Base-by-base conservation (phyloP, 176 grass and related monocot genomes). In the Oryza punctata region DNA sequence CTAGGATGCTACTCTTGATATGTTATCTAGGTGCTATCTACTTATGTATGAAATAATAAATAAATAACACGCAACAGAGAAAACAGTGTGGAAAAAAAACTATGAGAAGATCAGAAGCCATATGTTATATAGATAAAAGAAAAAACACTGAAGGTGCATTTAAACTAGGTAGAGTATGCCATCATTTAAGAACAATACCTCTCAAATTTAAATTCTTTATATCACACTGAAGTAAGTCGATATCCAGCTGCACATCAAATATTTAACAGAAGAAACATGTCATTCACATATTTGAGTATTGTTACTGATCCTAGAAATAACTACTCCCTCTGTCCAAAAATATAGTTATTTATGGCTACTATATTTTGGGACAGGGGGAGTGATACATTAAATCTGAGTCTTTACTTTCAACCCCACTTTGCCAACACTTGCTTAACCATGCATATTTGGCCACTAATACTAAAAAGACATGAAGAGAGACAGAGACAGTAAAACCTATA, bases 141-240 rank as follows among this genome's bases (percentile, higher is more conserved):
- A 23, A 79, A 8, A 76, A 14, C 7, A 73, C 16, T 70, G 65
- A 19, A 70, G 23, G 32, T 64, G 60, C 64, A 28, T 28, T 69
- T 18, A 15, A 65, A 10, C 50, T 85, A 32, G 3, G 52, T 63
- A 69, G 50, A 75, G 47, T 70, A 85, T n/a, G 40, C 64, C 25
- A 65, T 13, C n/a, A 70, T 16, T 61, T 19, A 4, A 37, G 70
- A 32, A 63, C 3, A 45, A 33, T 93, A 98, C 93, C 93, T 94
- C 88, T 93, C 40, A 90, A 81, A 79, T 90, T 91, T 89, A 91
- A 90, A 54, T 86, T 85, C 85, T 91, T 95, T 84, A 98, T 82
- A 86, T 95, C 91, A 77, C 86, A 95, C 91, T 82, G 87, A 87
- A 98, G 76, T 86, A 98, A 94, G 85, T 98, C 89, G 57, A 98